These are phyloP conservation scores for Pseudotulostoma volvatum DNA, from an alignment of 495 filamentous ascomycete genomes.

Conservation along the genomic window DNA sequence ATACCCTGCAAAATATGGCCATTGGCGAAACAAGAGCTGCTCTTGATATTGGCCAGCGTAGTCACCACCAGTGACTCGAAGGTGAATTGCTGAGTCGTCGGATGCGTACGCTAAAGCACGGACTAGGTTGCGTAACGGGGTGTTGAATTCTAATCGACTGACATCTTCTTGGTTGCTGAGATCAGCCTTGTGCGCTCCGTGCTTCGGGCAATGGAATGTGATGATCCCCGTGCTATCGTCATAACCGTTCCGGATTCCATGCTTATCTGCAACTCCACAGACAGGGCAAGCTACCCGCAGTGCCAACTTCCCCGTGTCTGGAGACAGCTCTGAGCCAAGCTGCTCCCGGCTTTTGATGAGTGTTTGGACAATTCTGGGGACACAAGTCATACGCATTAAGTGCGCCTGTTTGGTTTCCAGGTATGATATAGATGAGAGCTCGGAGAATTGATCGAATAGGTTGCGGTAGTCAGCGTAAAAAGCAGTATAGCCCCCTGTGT, in stretches of 20 bases:
- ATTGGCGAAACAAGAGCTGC: constrained; percentile 11
- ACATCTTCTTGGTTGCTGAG: background rate
- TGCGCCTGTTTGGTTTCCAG: background rate
- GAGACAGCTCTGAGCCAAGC: constrained; percentile 12
- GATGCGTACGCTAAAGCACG: constrained; percentile 2
- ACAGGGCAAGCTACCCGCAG: constrained; percentile 12
- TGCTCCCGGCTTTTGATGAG: background rate
- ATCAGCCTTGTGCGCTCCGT: background rate
- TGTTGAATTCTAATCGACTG: constrained; percentile 12
- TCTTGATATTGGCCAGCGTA: constrained; percentile 18
- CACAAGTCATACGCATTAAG: background rate
- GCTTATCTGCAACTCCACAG: constrained; percentile 14
- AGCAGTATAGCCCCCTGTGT: no score
- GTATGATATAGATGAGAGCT: background rate
- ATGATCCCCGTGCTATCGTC: background rate
- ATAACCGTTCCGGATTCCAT: constrained; percentile 11
- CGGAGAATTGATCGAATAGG: background rate
- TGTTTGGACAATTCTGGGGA: background rate
- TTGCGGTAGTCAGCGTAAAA: background rate
- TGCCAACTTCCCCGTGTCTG: constrained; percentile 11
- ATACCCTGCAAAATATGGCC: constrained; percentile 3
- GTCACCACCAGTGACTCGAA: constrained; percentile 9
- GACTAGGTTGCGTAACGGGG: constrained; percentile 11
- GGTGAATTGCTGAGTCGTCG: background rate
- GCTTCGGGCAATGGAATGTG: background rate